Percentiles rank a stretch among this genome's conserved stretches.
Conservation (phyloP, 2,329 filamentous ascomycete genomes). For the Aspergillus ruber region DNA sequence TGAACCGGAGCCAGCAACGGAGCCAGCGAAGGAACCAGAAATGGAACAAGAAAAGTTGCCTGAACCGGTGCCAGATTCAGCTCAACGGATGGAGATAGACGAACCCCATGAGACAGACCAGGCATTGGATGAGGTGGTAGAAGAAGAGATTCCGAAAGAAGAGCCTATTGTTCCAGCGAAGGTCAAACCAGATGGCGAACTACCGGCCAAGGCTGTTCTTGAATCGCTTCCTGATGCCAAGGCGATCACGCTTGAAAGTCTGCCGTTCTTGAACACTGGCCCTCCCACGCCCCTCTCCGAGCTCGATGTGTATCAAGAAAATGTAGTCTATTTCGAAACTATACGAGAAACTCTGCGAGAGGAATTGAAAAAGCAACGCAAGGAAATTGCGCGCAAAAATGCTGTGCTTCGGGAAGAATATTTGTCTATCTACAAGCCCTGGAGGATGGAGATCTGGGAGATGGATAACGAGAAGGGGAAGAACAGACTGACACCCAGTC, state of each 20-base stretch:
- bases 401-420: conserved; percentile 36
- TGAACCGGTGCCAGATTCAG: not conserved
- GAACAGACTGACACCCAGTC: conserved; percentile 30
- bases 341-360: conserved; percentile 34
- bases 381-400: conserved; percentile 34
- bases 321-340: conserved; percentile 29
- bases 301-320: conserved; percentile 40
- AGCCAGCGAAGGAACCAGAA: not conserved
- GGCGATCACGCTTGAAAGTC: conserved; percentile 34
- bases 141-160: conserved; percentile 4
- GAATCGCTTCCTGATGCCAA: conserved; percentile 13
- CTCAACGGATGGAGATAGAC: not conserved
- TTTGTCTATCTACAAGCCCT: conserved; percentile 37
- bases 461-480: conserved; percentile 38
- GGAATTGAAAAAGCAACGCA: conserved; percentile 34
- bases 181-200: conserved; percentile 10
- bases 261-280: conserved; percentile 41
- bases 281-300: conserved; percentile 41
- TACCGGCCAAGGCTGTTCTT: conserved; percentile 10
- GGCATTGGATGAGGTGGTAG: not conserved
- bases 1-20: not conserved
- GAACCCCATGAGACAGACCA: not conserved
- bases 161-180: conserved; percentile 5
- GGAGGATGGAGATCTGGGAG: conserved; percentile 38
- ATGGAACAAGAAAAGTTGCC: not conserved